Evolutionary conservation across 495 filamentous ascomycete genomes (phyloP), one percentile per base, ranked within the genome.

Genomic region (Lindgomyces ingoldianus): DNA sequence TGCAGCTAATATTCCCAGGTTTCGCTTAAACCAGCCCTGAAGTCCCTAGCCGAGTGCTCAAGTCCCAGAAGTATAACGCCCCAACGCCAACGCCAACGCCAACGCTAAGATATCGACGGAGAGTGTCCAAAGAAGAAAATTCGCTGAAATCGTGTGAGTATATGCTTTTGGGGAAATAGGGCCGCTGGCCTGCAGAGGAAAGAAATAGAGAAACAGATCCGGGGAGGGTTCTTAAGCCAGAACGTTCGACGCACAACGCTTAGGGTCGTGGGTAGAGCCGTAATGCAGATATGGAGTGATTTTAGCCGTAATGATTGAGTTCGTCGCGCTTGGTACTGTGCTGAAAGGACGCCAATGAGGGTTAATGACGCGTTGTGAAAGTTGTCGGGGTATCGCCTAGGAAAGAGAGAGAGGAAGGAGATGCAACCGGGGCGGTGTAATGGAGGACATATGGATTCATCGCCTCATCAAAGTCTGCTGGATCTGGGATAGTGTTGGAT

Each of bases 401-500:
- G 46, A 45, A 53, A 53, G 24, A 18, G 29, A 29, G 19, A 54
- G 54, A 21, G 26, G 18, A 56, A 39, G 36, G 14, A 29, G 49
- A 36, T 12, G 48, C 26, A 18, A 18, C 30, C 16, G 2, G 24
- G 1, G 1, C 3, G 24, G 12, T 4, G 39, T 24, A 47, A 48
- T 10, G 60, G 2, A 27, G 57, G 9, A 2, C 27, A 41, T 18
- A 39, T 11, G 8, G 12, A 25, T 57, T 46, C 61, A 62, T 60
- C 68, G 68, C 16, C 41, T 36, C 52, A 62, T 52, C 1, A 71
- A 42, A 25, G 64, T 65, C 39, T 71, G 68, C 52, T 64, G 64
- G 36, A 71, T 71, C 25, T 67, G 55, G 3, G 67, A 55, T 10
- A 74, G 64, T 25, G 71, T 49, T 18, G 75, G 75, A 49, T 78